Percentiles rank a stretch among this genome's conserved stretches.
These are phyloP conservation scores for Aspergillus alliaceus DNA, from an alignment of 2,329 filamentous ascomycete species.

Conservation along the genomic window DNA sequence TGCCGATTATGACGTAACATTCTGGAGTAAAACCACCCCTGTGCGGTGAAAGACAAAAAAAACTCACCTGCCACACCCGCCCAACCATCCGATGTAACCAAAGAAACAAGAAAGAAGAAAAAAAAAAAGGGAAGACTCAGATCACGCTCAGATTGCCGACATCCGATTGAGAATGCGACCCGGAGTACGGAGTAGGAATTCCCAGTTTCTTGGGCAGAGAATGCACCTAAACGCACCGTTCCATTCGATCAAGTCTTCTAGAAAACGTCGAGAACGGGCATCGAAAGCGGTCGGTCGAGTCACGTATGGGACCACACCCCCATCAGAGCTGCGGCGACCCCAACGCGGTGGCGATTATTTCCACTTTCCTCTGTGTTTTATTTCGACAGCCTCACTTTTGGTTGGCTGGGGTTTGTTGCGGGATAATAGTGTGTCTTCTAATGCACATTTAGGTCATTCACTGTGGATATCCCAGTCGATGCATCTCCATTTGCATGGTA, in stretches of 20 bases:
- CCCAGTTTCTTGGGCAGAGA: neutral
- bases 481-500: neutral
- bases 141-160: neutral
- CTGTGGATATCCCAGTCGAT: neutral
- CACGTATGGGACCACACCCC: neutral
- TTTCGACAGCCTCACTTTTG: neutral
- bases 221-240: slow-evolving; percentile 12
- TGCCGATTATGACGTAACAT: slow-evolving; percentile 12
- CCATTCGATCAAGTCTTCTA: slow-evolving; percentile 31
- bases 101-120: neutral
- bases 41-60: neutral
- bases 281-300: slow-evolving; percentile 8
- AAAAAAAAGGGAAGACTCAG: neutral
- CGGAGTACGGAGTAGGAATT: neutral
- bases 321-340: neutral
- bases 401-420: neutral
- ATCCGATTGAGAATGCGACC: neutral
- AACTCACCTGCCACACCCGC: no score
- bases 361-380: neutral
- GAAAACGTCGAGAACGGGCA: slow-evolving; percentile 35
- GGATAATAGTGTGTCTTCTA: neutral
- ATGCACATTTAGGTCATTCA: neutral
- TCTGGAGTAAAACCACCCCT: neutral
- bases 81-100: no score
- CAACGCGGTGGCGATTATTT: neutral